phyloP scores from a whole-genome alignment of 1,139 yeast genomes.

The Diutina neorugosa region DNA sequence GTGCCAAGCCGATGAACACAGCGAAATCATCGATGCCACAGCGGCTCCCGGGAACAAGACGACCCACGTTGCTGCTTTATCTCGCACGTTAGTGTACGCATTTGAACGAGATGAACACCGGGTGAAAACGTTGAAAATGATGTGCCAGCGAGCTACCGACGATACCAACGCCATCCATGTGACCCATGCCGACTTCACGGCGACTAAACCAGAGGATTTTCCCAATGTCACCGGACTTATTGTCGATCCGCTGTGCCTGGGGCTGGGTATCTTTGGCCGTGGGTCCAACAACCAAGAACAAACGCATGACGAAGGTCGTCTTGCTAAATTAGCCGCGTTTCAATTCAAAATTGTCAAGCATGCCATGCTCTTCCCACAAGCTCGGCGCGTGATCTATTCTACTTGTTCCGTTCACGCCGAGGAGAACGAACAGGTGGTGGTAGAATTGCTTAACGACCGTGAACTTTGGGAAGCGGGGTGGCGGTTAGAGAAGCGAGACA shows the following conservation, averaged over 20 bases:
- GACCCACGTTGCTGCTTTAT: constrained; percentile 71
- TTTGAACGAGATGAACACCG: constrained; percentile 77
- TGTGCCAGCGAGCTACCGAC: constrained; percentile 67
- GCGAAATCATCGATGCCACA: constrained; percentile 75
- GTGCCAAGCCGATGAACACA: constrained; percentile 36
- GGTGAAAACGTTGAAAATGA: constrained; percentile 57
- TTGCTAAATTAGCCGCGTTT: constrained; percentile 67
- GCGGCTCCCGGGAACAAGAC: constrained; percentile 99
- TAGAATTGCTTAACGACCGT: constrained; percentile 55
- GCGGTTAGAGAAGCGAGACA: constrained; percentile 48
- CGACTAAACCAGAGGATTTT: constrained; percentile 48
- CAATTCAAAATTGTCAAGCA: constrained; percentile 82
- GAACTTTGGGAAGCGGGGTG: constrained; percentile 57
- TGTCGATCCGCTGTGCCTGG: constrained; percentile 96
- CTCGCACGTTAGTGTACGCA: constrained; percentile 45
- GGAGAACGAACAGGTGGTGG: constrained; percentile 88
- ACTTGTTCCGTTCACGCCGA: constrained; percentile 91
- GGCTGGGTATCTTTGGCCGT: constrained; percentile 92
- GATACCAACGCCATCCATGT: constrained; percentile 40
- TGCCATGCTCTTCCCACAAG: constrained; percentile 73
- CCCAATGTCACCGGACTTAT: constrained; percentile 64
- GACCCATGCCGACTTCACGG: constrained; percentile 79
- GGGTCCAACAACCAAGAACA: constrained; percentile 31
- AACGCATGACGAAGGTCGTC: constrained; percentile 38
- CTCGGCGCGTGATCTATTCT: constrained; percentile 74